These are phyloP conservation scores for Phoma sp. DNA, from an alignment of 2,329 filamentous ascomycete species.

Conservation along the genomic window DNA sequence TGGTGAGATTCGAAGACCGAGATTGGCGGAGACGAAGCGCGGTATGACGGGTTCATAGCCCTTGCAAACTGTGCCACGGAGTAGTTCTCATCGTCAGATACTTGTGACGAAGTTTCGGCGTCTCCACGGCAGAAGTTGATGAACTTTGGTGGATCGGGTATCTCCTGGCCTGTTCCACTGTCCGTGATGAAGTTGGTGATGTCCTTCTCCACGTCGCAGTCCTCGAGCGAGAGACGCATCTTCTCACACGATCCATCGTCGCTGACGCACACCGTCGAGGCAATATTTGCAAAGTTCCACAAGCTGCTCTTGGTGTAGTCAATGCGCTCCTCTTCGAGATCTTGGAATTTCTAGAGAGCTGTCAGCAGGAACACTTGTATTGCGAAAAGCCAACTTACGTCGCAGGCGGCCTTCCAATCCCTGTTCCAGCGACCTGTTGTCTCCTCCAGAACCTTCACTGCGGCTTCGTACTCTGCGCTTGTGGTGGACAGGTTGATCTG, in stretches of 20 bases:
- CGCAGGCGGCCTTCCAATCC: conserved; percentile 97
- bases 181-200: conserved; percentile 89
- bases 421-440: conserved; percentile 96
- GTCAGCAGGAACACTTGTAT: conserved; percentile 10
- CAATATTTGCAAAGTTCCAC: conserved; percentile 97
- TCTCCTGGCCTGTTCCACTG: conserved; percentile 91
- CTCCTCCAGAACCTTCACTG: conserved; percentile 91
- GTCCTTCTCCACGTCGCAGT: conserved; percentile 96
- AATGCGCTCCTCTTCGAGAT: conserved; percentile 93
- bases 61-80: conserved; percentile 95
- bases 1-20: conserved; percentile 93
- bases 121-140: conserved; percentile 98
- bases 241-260: conserved; percentile 95
- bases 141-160: conserved; percentile 94
- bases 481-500: conserved; percentile 92
- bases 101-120: conserved; percentile 79
- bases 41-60: conserved; percentile 93
- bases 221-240: conserved; percentile 88
- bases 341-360: conserved; percentile 82
- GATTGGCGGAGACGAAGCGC: conserved; percentile 94
- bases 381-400: conserved; percentile 51
- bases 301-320: conserved; percentile 98
- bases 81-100: conserved; percentile 86
- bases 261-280: conserved; percentile 96
- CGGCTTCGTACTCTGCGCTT: conserved; percentile 91